Evolutionary conservation across 2,329 filamentous ascomycete species (phyloP).

Genomic region (Lizonia empirigonia): DNA sequence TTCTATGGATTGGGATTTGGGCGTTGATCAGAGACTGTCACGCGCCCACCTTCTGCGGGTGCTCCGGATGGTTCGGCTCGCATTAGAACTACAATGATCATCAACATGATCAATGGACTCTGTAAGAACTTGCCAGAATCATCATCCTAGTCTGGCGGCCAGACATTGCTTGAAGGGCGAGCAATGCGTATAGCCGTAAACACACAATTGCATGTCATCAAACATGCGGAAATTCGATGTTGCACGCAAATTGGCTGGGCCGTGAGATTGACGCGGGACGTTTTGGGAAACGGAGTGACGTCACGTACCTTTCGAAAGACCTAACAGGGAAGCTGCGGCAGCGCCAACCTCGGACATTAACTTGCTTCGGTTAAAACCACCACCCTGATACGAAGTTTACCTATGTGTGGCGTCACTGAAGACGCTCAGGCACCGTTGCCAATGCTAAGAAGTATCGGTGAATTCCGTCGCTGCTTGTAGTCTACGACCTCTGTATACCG

Average conservation of each 20-base stretch:
- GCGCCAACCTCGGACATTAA: constrained; percentile 14
- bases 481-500: constrained; percentile 4
- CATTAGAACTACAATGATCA: neutral
- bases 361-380: constrained; percentile 11
- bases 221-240: constrained; percentile 8
- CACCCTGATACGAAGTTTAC: constrained; percentile 6
- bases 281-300: constrained; percentile 8
- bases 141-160: neutral
- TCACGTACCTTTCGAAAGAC: neutral
- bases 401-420: constrained; percentile 15
- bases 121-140: neutral
- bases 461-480: constrained; percentile 4
- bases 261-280: neutral
- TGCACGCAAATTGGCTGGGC: neutral
- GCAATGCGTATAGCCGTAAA: neutral
- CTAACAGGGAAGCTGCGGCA: constrained; percentile 8
- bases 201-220: constrained; percentile 14
- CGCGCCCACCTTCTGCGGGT: constrained; percentile 1
- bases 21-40: constrained; percentile 12
- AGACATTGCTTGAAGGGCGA: neutral
- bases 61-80: constrained; percentile 9
- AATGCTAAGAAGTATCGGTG: constrained; percentile 11
- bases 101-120: neutral
- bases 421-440: constrained; percentile 9
- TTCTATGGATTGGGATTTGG: constrained; percentile 34